Evolutionary conservation across 169 alveolate genomes (phyloP), one percentile per base, ranked within the genome.

Genomic region (Eimeria maxima): DNA sequence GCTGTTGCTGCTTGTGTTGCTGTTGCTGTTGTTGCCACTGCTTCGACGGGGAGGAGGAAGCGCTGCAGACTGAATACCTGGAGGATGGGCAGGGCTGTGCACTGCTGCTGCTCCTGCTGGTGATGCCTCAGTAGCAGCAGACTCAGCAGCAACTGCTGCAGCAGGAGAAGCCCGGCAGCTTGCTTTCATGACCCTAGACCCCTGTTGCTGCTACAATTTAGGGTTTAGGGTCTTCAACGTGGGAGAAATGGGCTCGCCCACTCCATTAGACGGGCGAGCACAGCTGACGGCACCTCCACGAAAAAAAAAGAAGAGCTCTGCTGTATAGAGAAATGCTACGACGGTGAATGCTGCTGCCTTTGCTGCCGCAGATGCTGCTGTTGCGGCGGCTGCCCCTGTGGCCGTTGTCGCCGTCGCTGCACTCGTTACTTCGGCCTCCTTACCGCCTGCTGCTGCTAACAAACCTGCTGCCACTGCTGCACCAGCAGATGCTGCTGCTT

Each of bases 101-200:
- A n/a, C 67, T 45, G 73, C 55, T 53, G 92, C 92, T 84, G 92
- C 78, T 84, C 78, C 76, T 84, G 76, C n/a, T 55, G 92, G 55
- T 18, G 92, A 13, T 29, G 92, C 78, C 6, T 76, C 76, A 33
- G 33, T 42, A 50, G 47, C 78, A 55, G 78, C 73, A 53, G 92
- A 57, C 14, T 84, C 92, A 33, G 76, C 92, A 53, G 92, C 76
- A 84, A 57, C 55, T 16, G 92, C 92, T 84, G 92, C 92, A 29
- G 92, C 92, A 8, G 74, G 10, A 50, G 92, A 84, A 20, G 53
- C 76, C 57, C 92, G 92, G 76, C 76, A 69, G 92, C 71, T 33
- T 55, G 92, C 24, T 33, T 29, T 84, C 92, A 84, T 84, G 92
- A 44, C 78, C 73, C 92, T 55, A 53, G 57, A n/a, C 92, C 92